Percentiles rank a stretch among this genome's conserved stretches.
Conservation (phyloP, 148 eudicot species). For the Rhododendron henanense region DNA sequence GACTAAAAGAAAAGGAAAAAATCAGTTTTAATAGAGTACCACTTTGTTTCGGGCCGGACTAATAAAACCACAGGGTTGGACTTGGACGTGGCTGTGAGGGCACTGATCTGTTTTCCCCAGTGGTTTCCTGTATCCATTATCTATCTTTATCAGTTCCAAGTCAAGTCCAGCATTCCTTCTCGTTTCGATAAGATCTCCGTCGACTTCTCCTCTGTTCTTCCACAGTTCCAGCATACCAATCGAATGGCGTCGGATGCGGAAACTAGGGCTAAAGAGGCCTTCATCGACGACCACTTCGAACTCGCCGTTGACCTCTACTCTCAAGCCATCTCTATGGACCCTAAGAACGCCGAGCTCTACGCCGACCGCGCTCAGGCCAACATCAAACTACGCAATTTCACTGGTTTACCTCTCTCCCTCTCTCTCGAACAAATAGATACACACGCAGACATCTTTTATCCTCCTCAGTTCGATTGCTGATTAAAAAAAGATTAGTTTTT, state of each 20-base stretch:
- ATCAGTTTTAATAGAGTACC: neutral
- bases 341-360: constrained; percentile 58
- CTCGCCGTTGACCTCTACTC: constrained; percentile 81
- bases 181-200: neutral
- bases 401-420: constrained; percentile 41
- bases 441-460: neutral
- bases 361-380: constrained; percentile 95
- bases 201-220: neutral
- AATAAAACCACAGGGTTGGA: neutral
- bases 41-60: neutral
- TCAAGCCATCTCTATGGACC: constrained; percentile 73
- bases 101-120: neutral
- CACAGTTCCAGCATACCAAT: neutral
- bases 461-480: neutral
- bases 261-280: constrained; percentile 73
- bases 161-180: neutral
- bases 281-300: constrained; percentile 96
- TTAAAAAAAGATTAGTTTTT: neutral
- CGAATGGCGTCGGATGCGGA: constrained; percentile 70
- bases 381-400: constrained; percentile 74
- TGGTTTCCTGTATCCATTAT: neutral
- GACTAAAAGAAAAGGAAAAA: too few relatives aligned
- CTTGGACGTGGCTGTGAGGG: neutral
- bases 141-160: neutral
- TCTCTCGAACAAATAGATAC: neutral